A percentile compares a stretch with the other conserved stretches of the same genome.
phyloP scores from a whole-genome alignment of 208 protist species.

The Borovskyia barvae region DNA sequence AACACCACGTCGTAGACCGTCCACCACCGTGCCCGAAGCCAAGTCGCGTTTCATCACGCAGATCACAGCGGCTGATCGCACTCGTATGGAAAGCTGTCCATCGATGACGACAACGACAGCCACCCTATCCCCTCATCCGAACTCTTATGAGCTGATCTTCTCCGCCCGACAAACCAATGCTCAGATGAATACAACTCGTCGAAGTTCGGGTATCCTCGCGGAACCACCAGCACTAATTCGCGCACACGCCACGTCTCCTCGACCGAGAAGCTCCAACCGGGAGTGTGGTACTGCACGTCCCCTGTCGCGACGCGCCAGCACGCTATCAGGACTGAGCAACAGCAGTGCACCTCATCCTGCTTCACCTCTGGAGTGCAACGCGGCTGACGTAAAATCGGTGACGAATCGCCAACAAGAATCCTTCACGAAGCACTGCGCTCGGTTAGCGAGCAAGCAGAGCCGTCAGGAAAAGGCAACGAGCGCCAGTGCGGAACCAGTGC shows the following conservation, averaged over 20 bases:
- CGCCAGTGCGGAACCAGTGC: background rate
- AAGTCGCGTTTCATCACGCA: constrained; percentile 19
- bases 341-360: no score
- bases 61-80: constrained; percentile 9
- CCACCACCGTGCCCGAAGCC: background rate
- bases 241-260: constrained; percentile 1
- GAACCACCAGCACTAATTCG: background rate
- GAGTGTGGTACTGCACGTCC: no score
- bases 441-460: constrained; percentile 16
- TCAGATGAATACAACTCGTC: constrained; percentile 6
- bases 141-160: constrained; percentile 23
- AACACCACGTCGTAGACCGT: constrained; percentile 8
- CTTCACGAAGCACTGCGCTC: constrained; percentile 37
- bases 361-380: no score
- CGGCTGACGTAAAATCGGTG: background rate
- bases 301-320: background rate
- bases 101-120: no score
- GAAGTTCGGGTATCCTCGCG: background rate
- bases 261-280: no score
- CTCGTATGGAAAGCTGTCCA: constrained; percentile 8
- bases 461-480: background rate
- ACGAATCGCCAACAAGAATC: constrained; percentile 33
- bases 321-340: constrained; percentile 15
- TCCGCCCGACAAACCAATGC: constrained; percentile 7
- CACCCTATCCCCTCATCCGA: background rate